phyloP scores from a whole-genome alignment of 2,329 filamentous ascomycete genomes.

The Colletotrichum zoysiae region DNA sequence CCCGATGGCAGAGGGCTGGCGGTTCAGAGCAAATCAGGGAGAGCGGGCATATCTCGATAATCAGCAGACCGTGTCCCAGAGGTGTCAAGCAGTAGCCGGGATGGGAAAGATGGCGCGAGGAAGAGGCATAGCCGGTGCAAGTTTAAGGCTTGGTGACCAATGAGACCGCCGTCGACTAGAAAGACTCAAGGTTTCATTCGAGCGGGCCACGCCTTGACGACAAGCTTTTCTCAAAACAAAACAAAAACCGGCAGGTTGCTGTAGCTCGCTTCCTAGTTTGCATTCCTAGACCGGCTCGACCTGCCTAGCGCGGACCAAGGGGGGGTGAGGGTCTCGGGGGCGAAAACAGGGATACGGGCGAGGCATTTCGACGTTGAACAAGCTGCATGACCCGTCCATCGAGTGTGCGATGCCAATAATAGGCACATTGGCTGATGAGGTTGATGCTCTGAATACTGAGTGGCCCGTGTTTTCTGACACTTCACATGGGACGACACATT shows the following conservation, averaged over 20 bases:
- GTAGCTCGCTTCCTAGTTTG: constrained; percentile 14
- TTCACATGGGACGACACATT: not conserved
- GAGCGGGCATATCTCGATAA: constrained; percentile 26
- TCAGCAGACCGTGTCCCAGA: constrained; percentile 18
- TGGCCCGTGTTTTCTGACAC: constrained; percentile 8
- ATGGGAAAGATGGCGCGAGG: constrained; percentile 25
- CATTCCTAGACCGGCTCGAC: constrained; percentile 11
- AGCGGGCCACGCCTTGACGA: not conserved
- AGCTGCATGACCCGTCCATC: not conserved
- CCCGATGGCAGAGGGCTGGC: constrained; percentile 22
- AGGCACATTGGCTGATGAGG: no score
- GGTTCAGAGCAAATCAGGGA: constrained; percentile 11
- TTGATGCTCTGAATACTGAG: not conserved
- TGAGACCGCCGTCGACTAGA: constrained; percentile 1
- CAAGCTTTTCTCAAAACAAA: constrained; percentile 19
- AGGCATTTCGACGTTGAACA: constrained; percentile 11
- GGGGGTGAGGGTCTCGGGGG: not conserved
- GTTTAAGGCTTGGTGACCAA: constrained; percentile 6
- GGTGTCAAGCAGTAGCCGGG: not conserved
- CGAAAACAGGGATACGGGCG: constrained; percentile 2
- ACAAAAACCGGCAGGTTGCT: not conserved
- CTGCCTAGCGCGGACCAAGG: constrained; percentile 11
- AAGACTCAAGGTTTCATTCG: constrained; percentile 11
- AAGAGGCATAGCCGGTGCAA: constrained; percentile 4
- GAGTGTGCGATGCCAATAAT: not conserved